Conservation (phyloP, 164 flowering plant species). For the Magnolia sinica region DNA sequence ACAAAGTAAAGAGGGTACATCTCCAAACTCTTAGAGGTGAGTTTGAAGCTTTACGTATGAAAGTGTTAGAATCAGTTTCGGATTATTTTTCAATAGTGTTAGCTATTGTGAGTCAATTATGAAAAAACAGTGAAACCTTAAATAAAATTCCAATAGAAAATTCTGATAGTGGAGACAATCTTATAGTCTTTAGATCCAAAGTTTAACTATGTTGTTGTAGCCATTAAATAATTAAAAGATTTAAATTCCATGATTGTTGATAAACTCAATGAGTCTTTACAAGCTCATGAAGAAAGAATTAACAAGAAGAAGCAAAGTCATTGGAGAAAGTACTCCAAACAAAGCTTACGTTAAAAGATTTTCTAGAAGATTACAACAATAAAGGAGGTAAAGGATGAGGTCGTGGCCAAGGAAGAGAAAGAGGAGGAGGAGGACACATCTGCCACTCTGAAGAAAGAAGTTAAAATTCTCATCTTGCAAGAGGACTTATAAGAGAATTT, state of each 20-base stretch:
- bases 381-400: background rate
- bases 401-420: background rate
- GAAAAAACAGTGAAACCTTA: background rate
- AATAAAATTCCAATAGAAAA: too few species aligned
- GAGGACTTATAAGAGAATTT: too few species aligned
- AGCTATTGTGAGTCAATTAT: background rate
- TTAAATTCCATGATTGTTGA: background rate
- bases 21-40: too few species aligned
- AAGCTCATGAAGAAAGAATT: background rate
- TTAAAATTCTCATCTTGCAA: too few species aligned
- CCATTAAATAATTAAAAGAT: background rate
- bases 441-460: too few species aligned
- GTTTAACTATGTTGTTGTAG: background rate
- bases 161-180: background rate
- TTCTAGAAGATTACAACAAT: background rate
- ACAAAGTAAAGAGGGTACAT: too few species aligned
- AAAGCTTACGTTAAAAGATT: background rate
- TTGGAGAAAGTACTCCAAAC: background rate
- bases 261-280: background rate
- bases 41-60: too few species aligned
- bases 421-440: background rate
- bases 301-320: background rate
- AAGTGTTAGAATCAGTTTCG: too few species aligned
- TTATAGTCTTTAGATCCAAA: background rate
- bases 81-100: background rate